A percentile compares a stretch with the other conserved stretches of the same genome.
Evolutionary conservation across 1,284 basidiomycete genomes (phyloP).

Genomic region (Phenoliferia sp.): DNA sequence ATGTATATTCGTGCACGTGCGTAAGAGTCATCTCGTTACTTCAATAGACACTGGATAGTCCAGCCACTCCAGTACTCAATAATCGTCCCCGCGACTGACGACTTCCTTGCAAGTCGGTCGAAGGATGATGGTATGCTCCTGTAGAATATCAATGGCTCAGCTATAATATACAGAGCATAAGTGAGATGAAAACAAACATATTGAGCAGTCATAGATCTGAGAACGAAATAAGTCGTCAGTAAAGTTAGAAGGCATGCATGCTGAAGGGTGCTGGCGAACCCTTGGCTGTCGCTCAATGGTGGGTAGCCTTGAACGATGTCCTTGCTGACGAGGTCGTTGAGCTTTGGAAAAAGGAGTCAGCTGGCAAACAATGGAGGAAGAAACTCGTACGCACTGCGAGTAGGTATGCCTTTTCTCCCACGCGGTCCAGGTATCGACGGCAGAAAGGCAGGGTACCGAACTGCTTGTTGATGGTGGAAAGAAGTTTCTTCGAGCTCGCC

Average conservation of each 20-base stretch:
- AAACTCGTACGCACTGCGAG: conserved; percentile 73
- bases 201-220: conserved; percentile 83
- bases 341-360: conserved; percentile 47
- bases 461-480: conserved; percentile 84
- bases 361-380: background rate
- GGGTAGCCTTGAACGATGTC: conserved; percentile 90
- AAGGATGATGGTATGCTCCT: conserved; percentile 85
- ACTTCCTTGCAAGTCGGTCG: conserved; percentile 91
- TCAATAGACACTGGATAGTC: too few species aligned
- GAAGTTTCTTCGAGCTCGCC: conserved; percentile 75
- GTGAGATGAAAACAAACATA: conserved; percentile 56
- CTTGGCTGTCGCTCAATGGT: conserved; percentile 68
- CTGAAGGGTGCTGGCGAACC: conserved; percentile 39
- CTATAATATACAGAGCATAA: conserved; percentile 1
- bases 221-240: background rate
- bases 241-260: background rate
- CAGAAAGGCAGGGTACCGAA: conserved; percentile 97
- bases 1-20: too few species aligned
- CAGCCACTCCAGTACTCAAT: conserved; percentile 9
- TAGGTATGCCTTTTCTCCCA: conserved; percentile 92
- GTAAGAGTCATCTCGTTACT: too few species aligned
- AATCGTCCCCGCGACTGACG: conserved; percentile 67
- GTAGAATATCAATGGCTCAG: conserved; percentile 41
- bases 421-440: conserved; percentile 84
- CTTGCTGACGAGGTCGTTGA: conserved; percentile 83